These are phyloP conservation scores for Populus hybrid DNA, from an alignment of 441 rosid genomes.

Conservation along the genomic window DNA sequence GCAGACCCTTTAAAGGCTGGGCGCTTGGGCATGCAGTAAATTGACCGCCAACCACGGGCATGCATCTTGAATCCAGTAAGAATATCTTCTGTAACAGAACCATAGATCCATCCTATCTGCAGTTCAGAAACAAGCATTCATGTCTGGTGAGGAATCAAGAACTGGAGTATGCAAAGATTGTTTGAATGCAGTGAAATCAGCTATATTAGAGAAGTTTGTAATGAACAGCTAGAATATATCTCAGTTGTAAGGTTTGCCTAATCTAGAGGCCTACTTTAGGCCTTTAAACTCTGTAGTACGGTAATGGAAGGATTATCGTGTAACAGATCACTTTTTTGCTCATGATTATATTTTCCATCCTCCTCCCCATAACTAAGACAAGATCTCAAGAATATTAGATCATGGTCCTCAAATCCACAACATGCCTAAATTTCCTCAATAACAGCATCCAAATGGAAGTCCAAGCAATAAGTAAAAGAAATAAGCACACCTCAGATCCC, in stretches of 20 bases:
- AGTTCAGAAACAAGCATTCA: slow-evolving; percentile 9
- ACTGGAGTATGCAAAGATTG: background rate
- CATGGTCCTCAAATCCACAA: background rate
- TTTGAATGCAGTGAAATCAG: background rate
- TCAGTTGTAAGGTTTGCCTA: slow-evolving; percentile 3
- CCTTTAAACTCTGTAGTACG: background rate
- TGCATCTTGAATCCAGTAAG: slow-evolving; percentile 99
- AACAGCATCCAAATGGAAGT: too few species aligned
- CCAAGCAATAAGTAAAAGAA: background rate
- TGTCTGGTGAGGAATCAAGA: background rate
- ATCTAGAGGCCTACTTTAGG: background rate
- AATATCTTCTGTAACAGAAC: slow-evolving; percentile 98
- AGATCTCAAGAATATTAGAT: background rate
- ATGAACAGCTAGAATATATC: background rate
- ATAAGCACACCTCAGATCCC: slow-evolving; percentile 74
- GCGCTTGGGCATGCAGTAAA: slow-evolving; percentile 92
- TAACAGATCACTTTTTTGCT: background rate
- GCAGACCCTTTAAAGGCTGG: slow-evolving; percentile 97
- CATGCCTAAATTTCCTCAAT: background rate
- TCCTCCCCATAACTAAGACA: background rate
- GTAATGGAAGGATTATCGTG: background rate
- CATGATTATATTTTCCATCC: background rate
- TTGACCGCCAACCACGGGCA: slow-evolving; percentile 98
- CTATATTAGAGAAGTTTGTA: background rate
- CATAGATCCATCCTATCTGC: slow-evolving; percentile 99